These are phyloP conservation scores for Sanguinoderma infundibulare DNA, from an alignment of 1,284 basidiomycete species.

Conservation along the genomic window DNA sequence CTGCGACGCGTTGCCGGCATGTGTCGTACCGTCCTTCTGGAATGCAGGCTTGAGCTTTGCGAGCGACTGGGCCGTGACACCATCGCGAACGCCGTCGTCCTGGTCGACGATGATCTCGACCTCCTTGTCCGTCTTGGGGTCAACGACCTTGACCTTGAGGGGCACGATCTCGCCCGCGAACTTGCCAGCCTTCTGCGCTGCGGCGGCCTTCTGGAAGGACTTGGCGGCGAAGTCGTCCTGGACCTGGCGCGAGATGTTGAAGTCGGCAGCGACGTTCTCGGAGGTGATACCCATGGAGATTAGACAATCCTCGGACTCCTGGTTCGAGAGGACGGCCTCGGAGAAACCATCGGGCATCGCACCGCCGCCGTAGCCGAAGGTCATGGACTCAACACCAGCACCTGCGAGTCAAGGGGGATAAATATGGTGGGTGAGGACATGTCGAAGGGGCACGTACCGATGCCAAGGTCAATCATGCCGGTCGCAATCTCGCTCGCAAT, in stretches of 20 bases:
- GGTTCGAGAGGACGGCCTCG: conserved; percentile 77
- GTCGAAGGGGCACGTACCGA: conserved; percentile 57
- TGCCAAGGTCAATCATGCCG: conserved; percentile 92
- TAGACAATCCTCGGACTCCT: conserved; percentile 90
- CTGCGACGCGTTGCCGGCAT: conserved; percentile 94
- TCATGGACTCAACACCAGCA: conserved; percentile 97
- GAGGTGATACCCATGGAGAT: conserved; percentile 98
- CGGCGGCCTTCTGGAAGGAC: conserved; percentile 87
- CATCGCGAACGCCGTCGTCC: conserved; percentile 94
- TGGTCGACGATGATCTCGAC: conserved; percentile 79
- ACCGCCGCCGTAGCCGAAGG: conserved; percentile 78
- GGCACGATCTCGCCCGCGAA: conserved; percentile 95
- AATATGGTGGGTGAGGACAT: not conserved
- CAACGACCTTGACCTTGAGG: conserved; percentile 73
- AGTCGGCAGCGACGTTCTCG: conserved; percentile 91
- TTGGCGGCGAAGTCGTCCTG: conserved; percentile 90
- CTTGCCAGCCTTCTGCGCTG: conserved; percentile 89
- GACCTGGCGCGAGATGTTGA: conserved; percentile 69
- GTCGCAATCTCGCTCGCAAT: conserved; percentile 89
- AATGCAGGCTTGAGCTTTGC: conserved; percentile 95
- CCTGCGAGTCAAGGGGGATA: conserved; percentile 46
- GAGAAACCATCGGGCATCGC: conserved; percentile 79
- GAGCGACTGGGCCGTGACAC: conserved; percentile 88
- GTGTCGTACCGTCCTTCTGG: conserved; percentile 86
- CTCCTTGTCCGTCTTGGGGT: conserved; percentile 88